A percentile compares a stretch with the other conserved stretches of the same genome.
Conservation (phyloP, 2,329 filamentous ascomycete genomes). For the Phialemonium atrogriseum region DNA sequence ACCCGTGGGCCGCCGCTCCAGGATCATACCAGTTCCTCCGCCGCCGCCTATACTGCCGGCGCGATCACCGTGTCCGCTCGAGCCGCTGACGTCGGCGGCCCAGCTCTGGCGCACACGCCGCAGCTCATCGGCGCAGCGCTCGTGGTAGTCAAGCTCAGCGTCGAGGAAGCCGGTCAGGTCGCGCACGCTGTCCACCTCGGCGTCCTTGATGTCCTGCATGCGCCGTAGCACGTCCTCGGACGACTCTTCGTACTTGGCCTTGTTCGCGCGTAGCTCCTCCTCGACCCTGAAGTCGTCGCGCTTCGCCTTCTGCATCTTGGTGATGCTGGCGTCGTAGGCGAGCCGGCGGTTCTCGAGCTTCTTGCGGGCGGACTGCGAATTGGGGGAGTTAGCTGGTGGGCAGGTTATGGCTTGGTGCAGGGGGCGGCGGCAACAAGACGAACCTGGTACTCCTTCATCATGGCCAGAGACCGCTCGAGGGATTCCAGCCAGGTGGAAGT, state of each 20-base stretch:
- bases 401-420: not conserved
- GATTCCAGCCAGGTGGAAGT: constrained; percentile 84
- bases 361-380: constrained; percentile 64
- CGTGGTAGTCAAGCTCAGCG: constrained; percentile 83
- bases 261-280: constrained; percentile 83
- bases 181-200: constrained; percentile 72
- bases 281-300: constrained; percentile 89
- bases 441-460: constrained; percentile 98
- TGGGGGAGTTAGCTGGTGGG: constrained; percentile 8
- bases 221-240: constrained; percentile 84
- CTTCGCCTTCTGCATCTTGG: constrained; percentile 89
- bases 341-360: constrained; percentile 86
- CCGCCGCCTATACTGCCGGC: too few species aligned
- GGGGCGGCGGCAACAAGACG: constrained; percentile 19
- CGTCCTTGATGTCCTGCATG: constrained; percentile 95
- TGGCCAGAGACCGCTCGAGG: constrained; percentile 78
- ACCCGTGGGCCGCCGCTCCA: constrained; percentile 10
- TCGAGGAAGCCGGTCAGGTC: constrained; percentile 80
- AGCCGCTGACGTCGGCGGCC: constrained; percentile 20
- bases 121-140: constrained; percentile 80
- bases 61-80: constrained; percentile 11
- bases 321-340: constrained; percentile 81
- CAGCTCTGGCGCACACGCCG: constrained; percentile 42
- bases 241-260: constrained; percentile 93
- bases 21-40: constrained; percentile 6